These are phyloP conservation scores for Trichoderma gamsii DNA, from an alignment of 495 filamentous ascomycete genomes.

Conservation along the genomic window DNA sequence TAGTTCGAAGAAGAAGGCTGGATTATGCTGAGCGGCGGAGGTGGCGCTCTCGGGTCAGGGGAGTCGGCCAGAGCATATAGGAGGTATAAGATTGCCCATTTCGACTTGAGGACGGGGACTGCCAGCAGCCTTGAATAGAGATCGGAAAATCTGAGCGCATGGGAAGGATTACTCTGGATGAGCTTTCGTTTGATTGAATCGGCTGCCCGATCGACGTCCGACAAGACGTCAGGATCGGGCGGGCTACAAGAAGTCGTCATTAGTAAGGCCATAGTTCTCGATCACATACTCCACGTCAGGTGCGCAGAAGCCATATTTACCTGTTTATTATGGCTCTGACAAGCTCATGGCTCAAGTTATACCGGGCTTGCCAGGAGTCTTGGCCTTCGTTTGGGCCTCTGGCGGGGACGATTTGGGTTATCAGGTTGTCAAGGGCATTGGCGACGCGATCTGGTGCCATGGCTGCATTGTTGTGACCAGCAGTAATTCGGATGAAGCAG, in stretches of 20 bases:
- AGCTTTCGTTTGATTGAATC: slow-evolving; percentile 87
- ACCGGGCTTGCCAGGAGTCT: slow-evolving; percentile 42
- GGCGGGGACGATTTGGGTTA: slow-evolving; percentile 46
- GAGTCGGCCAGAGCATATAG: slow-evolving; percentile 74
- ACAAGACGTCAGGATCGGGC: slow-evolving; percentile 31
- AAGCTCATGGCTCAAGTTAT: slow-evolving; percentile 46
- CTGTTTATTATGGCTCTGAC: slow-evolving; percentile 45
- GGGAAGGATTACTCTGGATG: slow-evolving; percentile 70
- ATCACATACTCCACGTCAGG: neutral
- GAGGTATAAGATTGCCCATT: slow-evolving; percentile 93
- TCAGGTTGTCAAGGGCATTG: slow-evolving; percentile 52
- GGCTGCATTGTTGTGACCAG: slow-evolving; percentile 26
- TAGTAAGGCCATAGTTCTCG: neutral
- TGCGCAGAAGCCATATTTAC: slow-evolving; percentile 26
- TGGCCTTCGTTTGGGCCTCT: slow-evolving; percentile 43
- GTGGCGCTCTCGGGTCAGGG: slow-evolving; percentile 38
- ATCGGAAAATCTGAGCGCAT: slow-evolving; percentile 81
- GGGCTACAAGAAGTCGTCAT: slow-evolving; percentile 23
- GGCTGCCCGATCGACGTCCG: slow-evolving; percentile 80
- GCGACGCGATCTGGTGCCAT: slow-evolving; percentile 43
- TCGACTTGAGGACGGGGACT: slow-evolving; percentile 84
- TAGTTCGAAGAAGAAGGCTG: slow-evolving; percentile 21
- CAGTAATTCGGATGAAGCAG: too few relatives aligned
- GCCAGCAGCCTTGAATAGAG: slow-evolving; percentile 81
- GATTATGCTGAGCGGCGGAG: slow-evolving; percentile 29